These are phyloP conservation scores for Tricholoma sp. DNA, from an alignment of 768 basidiomycete genomes.

Conservation along the genomic window DNA sequence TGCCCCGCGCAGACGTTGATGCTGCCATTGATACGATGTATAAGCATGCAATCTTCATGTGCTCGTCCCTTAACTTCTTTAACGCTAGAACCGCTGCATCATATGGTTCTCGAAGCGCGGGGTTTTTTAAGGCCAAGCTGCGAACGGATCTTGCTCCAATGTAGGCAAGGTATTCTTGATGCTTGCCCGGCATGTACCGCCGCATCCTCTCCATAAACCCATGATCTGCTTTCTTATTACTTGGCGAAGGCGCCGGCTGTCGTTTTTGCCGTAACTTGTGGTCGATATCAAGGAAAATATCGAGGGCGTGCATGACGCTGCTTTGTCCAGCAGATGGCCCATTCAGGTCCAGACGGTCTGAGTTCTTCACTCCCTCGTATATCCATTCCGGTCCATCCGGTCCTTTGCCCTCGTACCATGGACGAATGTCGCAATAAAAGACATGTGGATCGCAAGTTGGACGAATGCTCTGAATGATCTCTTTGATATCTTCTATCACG, in stretches of 20 bases:
- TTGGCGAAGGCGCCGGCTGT: constrained; percentile 59
- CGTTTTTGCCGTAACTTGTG: constrained; percentile 72
- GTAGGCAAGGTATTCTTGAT: constrained; percentile 77
- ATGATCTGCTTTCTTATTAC: constrained; percentile 60
- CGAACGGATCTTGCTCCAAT: constrained; percentile 62
- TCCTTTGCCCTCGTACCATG: constrained; percentile 84
- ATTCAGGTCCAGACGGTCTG: constrained; percentile 57
- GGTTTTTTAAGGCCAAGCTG: constrained; percentile 50
- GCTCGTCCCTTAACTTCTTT: constrained; percentile 79
- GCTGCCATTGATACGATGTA: constrained; percentile 87
- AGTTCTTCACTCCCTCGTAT: constrained; percentile 70
- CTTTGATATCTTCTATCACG: constrained; percentile 71
- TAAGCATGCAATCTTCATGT: constrained; percentile 84
- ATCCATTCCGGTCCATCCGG: constrained; percentile 54
- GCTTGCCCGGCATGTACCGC: constrained; percentile 91
- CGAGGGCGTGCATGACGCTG: constrained; percentile 81
- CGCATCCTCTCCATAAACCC: constrained; percentile 93
- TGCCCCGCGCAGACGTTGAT: constrained; percentile 41
- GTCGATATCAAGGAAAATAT: constrained; percentile 86
- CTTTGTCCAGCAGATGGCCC: constrained; percentile 96
- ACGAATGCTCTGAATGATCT: constrained; percentile 64
- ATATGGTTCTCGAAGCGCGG: constrained; percentile 67
- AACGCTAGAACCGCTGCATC: constrained; percentile 74
- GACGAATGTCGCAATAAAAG: constrained; percentile 88
- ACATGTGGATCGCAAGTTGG: constrained; percentile 73